Evolutionary conservation across 495 filamentous ascomycete species (phyloP), one percentile per base, ranked within the genome.

Genomic region (Aspergillus avenaceus): DNA sequence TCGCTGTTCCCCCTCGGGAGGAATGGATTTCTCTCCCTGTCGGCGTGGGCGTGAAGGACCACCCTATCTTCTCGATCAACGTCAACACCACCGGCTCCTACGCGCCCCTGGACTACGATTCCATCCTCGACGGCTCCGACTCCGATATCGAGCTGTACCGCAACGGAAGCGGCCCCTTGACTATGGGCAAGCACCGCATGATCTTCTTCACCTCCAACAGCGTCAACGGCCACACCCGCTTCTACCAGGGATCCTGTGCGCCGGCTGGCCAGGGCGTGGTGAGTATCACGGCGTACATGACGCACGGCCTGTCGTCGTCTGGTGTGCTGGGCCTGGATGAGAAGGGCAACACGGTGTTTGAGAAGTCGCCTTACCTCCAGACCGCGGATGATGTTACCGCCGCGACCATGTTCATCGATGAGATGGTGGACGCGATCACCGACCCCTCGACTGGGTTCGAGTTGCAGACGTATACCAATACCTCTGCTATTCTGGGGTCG

Each of bases 21-120:
- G 57, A 80, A 14, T 90, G 86, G 86, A 85, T 91, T 59, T 71
- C 82, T 53, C 72, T 87, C 13, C 87, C 87, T 18, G 86, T 91
- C 16, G 87, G 87, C 21, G 76, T 85, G 58, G 88, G 87, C 59
- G 63, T 90, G 34, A 79, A 83, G 51, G 87, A 90, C 61, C 86
- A 91, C 64, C 73, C 82, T 49, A 86, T 87, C 64, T 89, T 87
- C 53, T 79, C 86, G 58, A 73, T 82, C 14, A 76, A 84, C 45
- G 54, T 61, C n/a, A 75, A 88, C 50, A 75, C 72, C 31, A 81
- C 87, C 53, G 76, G 78, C 36, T 69, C 75, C 44, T 76, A 86
- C 24, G 71, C 69, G 8, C 73, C 81, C 53, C 85, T 85, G 53
- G 81, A 87, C 71, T 86, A 82, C 52, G 85, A 84, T 52, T 67